Base-by-base conservation (phyloP, 2,329 filamentous ascomycete species). In the Cylindrodendrum hubeiense region DNA sequence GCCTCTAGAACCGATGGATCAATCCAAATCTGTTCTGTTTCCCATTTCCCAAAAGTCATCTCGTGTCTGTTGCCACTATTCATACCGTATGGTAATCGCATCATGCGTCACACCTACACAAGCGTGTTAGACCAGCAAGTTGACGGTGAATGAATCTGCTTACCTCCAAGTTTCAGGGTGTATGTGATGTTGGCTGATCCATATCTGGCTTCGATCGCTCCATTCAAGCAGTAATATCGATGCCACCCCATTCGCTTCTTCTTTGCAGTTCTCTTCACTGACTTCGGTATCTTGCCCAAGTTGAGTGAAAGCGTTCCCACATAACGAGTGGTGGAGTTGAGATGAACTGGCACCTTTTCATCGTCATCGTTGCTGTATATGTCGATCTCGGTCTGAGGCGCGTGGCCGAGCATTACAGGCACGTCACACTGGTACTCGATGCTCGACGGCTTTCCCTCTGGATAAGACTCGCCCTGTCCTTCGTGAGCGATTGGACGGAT, bases 401-500 rank as follows among this genome's bases (percentile, higher is more conserved):
- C 63, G 49, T 79, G 75, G 3, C 79, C 79, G 59, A 74, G 67
- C 57, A 72, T 72, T 4, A 80, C 78, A 5, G 79, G 79, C 13
- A 81, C 74, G 63, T 81, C 79, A 65, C 79, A 80, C 52, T 80
- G 79, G 49, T 79, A 81, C 49, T 79, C 76, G 55, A 81, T 80
- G 7, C 64, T 73, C 3, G 76, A 78, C 9, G 79, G 79, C 55
- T 71, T 77, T 19, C 74, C 76, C 37, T 81, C 78, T 7, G 78
- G 77, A 64, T 79, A 80, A 4, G 79, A 80, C 62, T 81, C 75
- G 24, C 79, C 79, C 79, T 80, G n/a, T 8, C 46, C 4, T 54
- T 3, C 43, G 46, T 72, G 44, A 69, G 57, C 37, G 44, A 17
- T 2, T n/a, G 44, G 13, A 41, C 28, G 17, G 17, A 4, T n/a